Conservation (phyloP, 495 filamentous ascomycete genomes). For the Talaromyces thailandensis region DNA sequence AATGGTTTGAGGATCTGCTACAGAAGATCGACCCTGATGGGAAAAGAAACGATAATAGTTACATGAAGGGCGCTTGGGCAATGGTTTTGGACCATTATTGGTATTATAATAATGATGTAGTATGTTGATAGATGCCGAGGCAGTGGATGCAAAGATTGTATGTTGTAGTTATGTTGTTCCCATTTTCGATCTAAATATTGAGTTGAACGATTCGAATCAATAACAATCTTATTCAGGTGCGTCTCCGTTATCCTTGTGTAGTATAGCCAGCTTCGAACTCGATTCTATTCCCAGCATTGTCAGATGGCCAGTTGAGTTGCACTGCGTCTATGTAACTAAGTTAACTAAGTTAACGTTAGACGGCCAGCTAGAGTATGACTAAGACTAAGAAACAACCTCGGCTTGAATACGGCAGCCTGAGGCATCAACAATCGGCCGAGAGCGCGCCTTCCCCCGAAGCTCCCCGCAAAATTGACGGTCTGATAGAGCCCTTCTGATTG, state of each 20-base stretch:
- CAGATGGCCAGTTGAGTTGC: no score
- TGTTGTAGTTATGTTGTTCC: neutral
- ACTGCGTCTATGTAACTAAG: no score
- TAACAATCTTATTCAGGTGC: no score
- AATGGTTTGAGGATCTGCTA: slow-evolving; percentile 1
- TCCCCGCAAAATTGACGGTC: neutral
- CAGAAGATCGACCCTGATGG: neutral
- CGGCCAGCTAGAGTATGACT: no score
- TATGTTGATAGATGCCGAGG: neutral
- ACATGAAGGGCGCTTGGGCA: neutral
- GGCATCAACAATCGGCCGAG: slow-evolving; percentile 1
- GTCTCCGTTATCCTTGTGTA: neutral
- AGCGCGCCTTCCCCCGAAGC: neutral
- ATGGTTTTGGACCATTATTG: neutral
- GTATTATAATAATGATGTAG: neutral
- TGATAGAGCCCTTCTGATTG: neutral
- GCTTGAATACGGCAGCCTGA: neutral
- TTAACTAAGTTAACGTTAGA: no score
- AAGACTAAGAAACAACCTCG: neutral
- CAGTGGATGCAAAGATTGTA: neutral
- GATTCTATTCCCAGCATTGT: neutral
- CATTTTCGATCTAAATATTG: neutral
- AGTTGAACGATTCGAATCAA: no score
- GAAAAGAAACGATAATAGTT: neutral
- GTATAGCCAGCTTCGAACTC: neutral